phyloP scores from a whole-genome alignment of 805 yeast genomes.

The Candida dajiaensis region DNA sequence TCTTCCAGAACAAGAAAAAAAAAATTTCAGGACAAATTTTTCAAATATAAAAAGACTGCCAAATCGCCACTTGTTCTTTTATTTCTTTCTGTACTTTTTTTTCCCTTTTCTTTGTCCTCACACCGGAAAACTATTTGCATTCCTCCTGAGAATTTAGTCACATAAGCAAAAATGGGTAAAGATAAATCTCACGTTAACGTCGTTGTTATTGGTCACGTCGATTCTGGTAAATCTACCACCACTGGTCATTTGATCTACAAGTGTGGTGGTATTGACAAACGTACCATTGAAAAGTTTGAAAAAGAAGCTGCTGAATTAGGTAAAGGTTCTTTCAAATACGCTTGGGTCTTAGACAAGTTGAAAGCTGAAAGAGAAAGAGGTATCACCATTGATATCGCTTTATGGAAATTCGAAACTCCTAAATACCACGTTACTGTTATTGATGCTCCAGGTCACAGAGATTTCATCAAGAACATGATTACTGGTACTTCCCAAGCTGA shows the following conservation, averaged over 20 bases:
- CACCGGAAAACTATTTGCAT: conserved; percentile 32
- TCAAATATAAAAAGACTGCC: neutral
- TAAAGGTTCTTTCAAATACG: conserved; percentile 98
- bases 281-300: conserved; percentile 97
- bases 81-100: conserved; percentile 5
- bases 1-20: neutral
- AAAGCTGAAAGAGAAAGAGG: conserved; percentile 98
- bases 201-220: conserved; percentile 99
- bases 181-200: conserved; percentile 80
- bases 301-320: conserved; percentile 98
- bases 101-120: conserved; percentile 27
- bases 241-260: conserved; percentile 99
- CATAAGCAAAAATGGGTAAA: conserved; percentile 11
- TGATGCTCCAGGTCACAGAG: conserved; percentile 96
- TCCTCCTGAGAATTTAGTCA: conserved; percentile 27
- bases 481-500: conserved; percentile 96
- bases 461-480: conserved; percentile 93
- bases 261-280: conserved; percentile 99
- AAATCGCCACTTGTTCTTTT: conserved; percentile 3
- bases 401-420: conserved; percentile 95
- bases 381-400: conserved; percentile 92
- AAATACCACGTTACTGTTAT: conserved; percentile 89
- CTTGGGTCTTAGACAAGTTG: conserved; percentile 93
- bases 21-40: neutral
- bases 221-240: conserved; percentile 97